Evolutionary conservation across 768 basidiomycete genomes (phyloP), one percentile per base, ranked within the genome.

Genomic region (Hericium alpestre): DNA sequence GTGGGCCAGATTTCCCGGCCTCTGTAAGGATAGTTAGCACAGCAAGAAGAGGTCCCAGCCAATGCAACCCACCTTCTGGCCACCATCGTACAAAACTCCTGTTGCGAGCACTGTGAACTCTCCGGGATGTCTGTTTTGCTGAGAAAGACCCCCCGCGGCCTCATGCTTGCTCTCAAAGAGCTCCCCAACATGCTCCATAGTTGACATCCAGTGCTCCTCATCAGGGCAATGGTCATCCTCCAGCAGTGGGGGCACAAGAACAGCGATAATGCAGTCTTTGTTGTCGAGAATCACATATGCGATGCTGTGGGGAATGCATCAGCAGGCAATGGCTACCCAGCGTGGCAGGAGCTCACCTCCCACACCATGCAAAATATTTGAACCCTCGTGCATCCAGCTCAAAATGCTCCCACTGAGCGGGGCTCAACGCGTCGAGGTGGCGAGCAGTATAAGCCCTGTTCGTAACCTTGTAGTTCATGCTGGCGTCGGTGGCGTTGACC

Each of bases 1-100:
- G 20, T 37, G 48, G 27, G 13, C 12, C 48, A 51, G 40, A 22
- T 13, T 16, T 7, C n/a, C 16, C 3, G 41, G 32, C 12, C 4
- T n/a, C 43, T 46, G 11, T 27, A 8, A 12, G n/a, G 40, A 12
- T 12, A 41, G 12, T 12, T 13, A n/a, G 40, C 13, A n/a, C 9
- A 3, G 40, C n/a, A 4, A 13, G 40, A 15, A 8, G 12, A 32
- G 3, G 7, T 3, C 3, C 13, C 11, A 40, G 12, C 25, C 2
- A 25, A 16, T 5, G 25, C 8, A 7, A 15, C 55, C 13, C 49
- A 56, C 55, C 55, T 3, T 50, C 32, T 56, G 55, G 3, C 55
- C 55, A 1, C 55, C 55, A 9, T 48, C 55, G 48, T 51, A 56
- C 9, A 48, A 56, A 6, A 56, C 20, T 4, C 55, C 55, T 16